Conservation (phyloP, 78 protist species). For the Creolimax fragrantissima region DNA sequence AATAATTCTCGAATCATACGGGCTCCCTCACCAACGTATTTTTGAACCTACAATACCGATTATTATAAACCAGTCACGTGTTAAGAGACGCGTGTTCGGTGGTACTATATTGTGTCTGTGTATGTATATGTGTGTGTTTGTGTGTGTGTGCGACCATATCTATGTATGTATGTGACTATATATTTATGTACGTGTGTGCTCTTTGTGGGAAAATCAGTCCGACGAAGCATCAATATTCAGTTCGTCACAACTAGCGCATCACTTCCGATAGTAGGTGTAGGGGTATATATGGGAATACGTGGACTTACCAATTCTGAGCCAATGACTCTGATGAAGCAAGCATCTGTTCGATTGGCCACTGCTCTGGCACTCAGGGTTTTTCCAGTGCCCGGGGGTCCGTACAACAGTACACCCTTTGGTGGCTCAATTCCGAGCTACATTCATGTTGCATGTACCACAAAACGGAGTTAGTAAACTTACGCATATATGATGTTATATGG, state of each 20-base stretch:
- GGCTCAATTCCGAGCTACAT: conserved; percentile 98
- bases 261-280: background rate
- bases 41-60: conserved; percentile 97
- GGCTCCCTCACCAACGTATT: conserved; percentile 91
- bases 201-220: background rate
- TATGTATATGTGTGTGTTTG: background rate
- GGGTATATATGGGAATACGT: background rate
- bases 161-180: background rate
- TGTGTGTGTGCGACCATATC: background rate
- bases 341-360: conserved; percentile 99
- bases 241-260: background rate
- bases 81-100: too few relatives aligned
- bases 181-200: background rate
- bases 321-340: conserved; percentile 72
- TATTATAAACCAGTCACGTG: too few relatives aligned
- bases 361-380: conserved; percentile 99
- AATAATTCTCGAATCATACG: conserved; percentile 98
- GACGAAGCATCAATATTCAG: background rate
- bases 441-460: conserved; percentile 90
- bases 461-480: too few relatives aligned
- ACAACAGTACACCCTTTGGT: conserved; percentile 96
- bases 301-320: background rate
- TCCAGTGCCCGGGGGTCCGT: conserved; percentile 99
- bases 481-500: background rate
- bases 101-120: background rate